phyloP scores from a whole-genome alignment of 1,284 basidiomycete genomes.

The Moesziomyces sp. region DNA sequence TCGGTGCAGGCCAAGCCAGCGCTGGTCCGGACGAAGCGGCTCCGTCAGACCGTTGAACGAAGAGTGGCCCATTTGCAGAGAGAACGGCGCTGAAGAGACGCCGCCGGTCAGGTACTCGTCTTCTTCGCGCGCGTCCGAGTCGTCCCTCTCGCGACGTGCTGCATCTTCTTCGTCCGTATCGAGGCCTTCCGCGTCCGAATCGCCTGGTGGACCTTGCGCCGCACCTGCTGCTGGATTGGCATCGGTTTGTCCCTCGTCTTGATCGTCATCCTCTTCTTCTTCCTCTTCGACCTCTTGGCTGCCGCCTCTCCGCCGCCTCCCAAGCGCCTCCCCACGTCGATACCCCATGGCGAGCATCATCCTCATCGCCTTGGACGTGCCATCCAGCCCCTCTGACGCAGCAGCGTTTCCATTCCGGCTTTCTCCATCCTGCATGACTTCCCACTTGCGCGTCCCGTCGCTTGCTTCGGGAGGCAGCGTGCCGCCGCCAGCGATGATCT shows the following conservation, averaged over 20 bases:
- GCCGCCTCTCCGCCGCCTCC: constrained; percentile 13
- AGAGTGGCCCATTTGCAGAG: too few relatives aligned
- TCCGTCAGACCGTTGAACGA: not conserved
- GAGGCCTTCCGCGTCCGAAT: constrained; percentile 9
- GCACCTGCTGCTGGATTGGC: not conserved
- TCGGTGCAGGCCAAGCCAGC: constrained; percentile 37
- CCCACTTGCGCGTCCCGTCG: constrained; percentile 24
- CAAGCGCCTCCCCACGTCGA: constrained; percentile 34
- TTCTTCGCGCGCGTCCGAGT: constrained; percentile 15
- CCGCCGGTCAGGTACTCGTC: constrained; percentile 41
- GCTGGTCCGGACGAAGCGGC: constrained; percentile 47
- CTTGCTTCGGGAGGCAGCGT: constrained; percentile 21
- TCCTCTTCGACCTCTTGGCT: constrained; percentile 24
- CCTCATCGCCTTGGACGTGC: constrained; percentile 39
- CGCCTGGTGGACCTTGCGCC: not conserved
- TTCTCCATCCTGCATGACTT: constrained; percentile 7
- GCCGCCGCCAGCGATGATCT: constrained; percentile 45
- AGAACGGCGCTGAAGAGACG: not conserved
- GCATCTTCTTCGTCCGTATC: constrained; percentile 28
- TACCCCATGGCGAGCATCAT: constrained; percentile 63
- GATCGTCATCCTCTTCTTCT: constrained; percentile 2
- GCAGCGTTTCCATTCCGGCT: not conserved
- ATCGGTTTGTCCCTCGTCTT: not conserved
- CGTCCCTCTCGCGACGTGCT: not conserved
- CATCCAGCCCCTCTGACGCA: constrained; percentile 7